Percentiles rank a stretch among this genome's conserved stretches.
Conservation (phyloP, 2,329 filamentous ascomycete species). For the Fusarium sp. region DNA sequence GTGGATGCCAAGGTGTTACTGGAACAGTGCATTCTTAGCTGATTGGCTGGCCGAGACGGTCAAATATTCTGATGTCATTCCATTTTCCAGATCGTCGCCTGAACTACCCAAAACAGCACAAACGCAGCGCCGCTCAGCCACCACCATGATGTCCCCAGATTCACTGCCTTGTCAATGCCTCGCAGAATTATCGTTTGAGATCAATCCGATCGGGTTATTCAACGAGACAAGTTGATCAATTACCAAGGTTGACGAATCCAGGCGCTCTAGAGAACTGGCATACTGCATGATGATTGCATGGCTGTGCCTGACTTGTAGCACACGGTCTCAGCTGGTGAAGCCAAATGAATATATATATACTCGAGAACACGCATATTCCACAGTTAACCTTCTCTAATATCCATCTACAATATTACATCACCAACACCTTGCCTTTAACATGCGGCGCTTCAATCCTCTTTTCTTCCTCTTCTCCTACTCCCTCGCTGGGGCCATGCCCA, state of each 20-base stretch:
- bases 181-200: not conserved
- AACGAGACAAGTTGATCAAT: not conserved
- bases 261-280: not conserved
- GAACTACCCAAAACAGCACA: not conserved
- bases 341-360: not conserved
- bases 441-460: not conserved
- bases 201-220: not conserved
- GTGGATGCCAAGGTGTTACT: not conserved
- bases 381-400: not conserved
- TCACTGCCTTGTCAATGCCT: not conserved
- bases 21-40: not conserved
- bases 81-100: not conserved
- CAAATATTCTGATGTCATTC: not conserved
- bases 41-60: not conserved
- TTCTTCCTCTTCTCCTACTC: not conserved
- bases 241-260: not conserved
- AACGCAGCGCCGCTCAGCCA: slow-evolving; percentile 1
- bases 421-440: not conserved
- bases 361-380: not conserved
- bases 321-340: not conserved
- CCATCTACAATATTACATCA: not conserved
- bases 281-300: not conserved
- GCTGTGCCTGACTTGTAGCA: not conserved
- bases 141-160: not conserved
- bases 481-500: not conserved